These are phyloP conservation scores for Dovyalis caffra DNA, from an alignment of 345 rosid genomes.

Conservation along the genomic window DNA sequence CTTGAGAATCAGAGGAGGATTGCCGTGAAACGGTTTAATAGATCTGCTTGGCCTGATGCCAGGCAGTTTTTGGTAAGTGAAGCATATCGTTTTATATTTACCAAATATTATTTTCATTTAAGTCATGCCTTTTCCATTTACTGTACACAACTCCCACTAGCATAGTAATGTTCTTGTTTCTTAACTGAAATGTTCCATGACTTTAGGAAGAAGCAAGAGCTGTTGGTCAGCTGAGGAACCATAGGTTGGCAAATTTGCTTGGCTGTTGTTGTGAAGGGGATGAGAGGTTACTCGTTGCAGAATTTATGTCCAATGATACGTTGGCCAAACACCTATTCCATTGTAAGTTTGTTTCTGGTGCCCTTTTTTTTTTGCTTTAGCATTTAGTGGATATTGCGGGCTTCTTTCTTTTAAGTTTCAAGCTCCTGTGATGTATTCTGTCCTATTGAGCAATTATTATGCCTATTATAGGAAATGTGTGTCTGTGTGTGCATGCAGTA, in stretches of 20 bases:
- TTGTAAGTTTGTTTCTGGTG: constrained; percentile 31
- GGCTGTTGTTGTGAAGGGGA: constrained; percentile 52
- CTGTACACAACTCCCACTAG: neutral
- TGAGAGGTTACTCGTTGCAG: constrained; percentile 46
- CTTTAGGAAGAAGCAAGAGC: constrained; percentile 47
- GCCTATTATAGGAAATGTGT: neutral
- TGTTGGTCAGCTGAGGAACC: constrained; percentile 45
- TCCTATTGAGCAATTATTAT: neutral
- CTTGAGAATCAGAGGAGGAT: constrained; percentile 40
- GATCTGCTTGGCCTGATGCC: constrained; percentile 47
- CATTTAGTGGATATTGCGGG: neutral
- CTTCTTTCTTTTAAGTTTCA: neutral
- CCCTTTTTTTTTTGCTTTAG: neutral
- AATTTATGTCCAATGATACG: constrained; percentile 49
- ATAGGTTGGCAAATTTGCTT: constrained; percentile 45
- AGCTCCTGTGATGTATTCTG: neutral
- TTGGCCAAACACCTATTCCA: constrained; percentile 50
- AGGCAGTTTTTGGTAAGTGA: constrained; percentile 41
- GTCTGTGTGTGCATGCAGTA: neutral
- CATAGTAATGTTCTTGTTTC: neutral
- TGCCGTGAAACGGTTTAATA: constrained; percentile 43
- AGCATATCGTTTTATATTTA: neutral
- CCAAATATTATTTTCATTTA: neutral
- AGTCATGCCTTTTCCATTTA: neutral
- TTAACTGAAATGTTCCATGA: constrained; percentile 2